Percentiles rank a stretch among this genome's conserved stretches.
Conservation (phyloP, 2,329 filamentous ascomycete genomes). For the Penicillium fuscoglaucum region DNA sequence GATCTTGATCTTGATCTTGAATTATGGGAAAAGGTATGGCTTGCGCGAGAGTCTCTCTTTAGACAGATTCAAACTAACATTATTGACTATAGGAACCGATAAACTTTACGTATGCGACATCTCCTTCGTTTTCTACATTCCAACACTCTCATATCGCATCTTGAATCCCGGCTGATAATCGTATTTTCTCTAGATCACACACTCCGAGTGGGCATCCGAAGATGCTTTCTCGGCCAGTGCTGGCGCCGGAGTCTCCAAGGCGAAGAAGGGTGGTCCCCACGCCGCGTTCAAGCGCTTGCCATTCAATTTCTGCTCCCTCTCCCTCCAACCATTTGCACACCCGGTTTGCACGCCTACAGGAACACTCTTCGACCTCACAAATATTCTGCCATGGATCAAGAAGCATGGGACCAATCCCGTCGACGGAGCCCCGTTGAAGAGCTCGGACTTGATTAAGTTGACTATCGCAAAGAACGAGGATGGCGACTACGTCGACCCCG, state of each 20-base stretch:
- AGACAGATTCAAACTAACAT: background rate
- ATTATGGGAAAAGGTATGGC: slow-evolving; percentile 42
- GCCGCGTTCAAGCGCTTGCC: slow-evolving; percentile 82
- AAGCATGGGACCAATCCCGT: slow-evolving; percentile 93
- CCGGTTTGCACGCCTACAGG: slow-evolving; percentile 87
- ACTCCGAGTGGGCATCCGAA: slow-evolving; percentile 93
- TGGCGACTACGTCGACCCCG: slow-evolving; percentile 89
- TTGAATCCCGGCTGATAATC: slow-evolving; percentile 21
- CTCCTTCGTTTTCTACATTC: background rate
- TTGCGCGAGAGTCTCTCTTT: background rate
- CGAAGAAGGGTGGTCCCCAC: slow-evolving; percentile 52
- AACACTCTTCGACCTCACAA: slow-evolving; percentile 91
- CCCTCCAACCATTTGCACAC: slow-evolving; percentile 90
- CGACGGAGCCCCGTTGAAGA: slow-evolving; percentile 73
- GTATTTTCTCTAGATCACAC: slow-evolving; percentile 69
- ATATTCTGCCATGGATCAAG: slow-evolving; percentile 90
- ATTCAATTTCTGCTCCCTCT: slow-evolving; percentile 97
- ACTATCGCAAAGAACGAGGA: slow-evolving; percentile 91
- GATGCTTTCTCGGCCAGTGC: slow-evolving; percentile 84
- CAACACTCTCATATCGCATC: slow-evolving; percentile 10
- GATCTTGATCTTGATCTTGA: background rate
- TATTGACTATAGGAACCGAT: slow-evolving; percentile 44
- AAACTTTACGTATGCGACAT: slow-evolving; percentile 49
- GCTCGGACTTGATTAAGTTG: slow-evolving; percentile 82
- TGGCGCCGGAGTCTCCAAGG: slow-evolving; percentile 64